Conservation (phyloP, 2,329 filamentous ascomycete genomes). For the Teratosphaeria destructans region DNA sequence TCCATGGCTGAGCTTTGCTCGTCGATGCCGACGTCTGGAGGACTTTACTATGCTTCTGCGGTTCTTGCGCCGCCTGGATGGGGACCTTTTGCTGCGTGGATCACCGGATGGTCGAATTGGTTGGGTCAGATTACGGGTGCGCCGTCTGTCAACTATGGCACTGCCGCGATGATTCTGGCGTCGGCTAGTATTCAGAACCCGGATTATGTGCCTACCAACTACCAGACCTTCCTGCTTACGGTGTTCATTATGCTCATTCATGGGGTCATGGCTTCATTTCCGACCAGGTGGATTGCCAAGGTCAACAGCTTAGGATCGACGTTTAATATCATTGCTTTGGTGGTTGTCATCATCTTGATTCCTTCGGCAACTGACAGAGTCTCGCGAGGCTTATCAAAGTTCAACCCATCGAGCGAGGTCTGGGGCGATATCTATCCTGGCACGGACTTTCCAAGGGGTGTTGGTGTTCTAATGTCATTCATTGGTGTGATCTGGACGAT, state of each 20-base stretch:
- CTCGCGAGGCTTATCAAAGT: conserved; percentile 46
- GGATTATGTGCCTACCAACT: conserved; percentile 52
- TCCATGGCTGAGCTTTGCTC: conserved; percentile 59
- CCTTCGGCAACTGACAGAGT: conserved; percentile 46
- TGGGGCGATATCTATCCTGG: conserved; percentile 57
- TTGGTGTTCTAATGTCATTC: conserved; percentile 62
- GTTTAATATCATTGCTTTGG: conserved; percentile 58
- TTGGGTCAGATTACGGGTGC: conserved; percentile 56
- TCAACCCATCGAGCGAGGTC: conserved; percentile 47
- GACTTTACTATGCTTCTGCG: conserved; percentile 63
- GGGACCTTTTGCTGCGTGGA: conserved; percentile 56
- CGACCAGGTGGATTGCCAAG: conserved; percentile 58
- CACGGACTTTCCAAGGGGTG: conserved; percentile 57
- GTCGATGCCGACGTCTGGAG: conserved; percentile 42
- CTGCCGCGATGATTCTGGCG: conserved; percentile 61
- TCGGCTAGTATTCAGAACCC: conserved; percentile 59
- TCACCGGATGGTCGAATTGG: conserved; percentile 64
- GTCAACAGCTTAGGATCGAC: conserved; percentile 61
- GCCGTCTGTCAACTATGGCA: conserved; percentile 56
- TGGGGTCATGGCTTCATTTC: conserved; percentile 56
- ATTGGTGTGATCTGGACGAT: conserved; percentile 61
- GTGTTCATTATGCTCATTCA: conserved; percentile 57
- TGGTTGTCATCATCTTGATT: conserved; percentile 59
- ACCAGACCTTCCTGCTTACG: conserved; percentile 60
- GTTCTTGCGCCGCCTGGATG: conserved; percentile 54